Evolutionary conservation across 805 yeast species (phyloP), one percentile per base, ranked within the genome.

Genomic region (Wickerhamomyces bovis): DNA sequence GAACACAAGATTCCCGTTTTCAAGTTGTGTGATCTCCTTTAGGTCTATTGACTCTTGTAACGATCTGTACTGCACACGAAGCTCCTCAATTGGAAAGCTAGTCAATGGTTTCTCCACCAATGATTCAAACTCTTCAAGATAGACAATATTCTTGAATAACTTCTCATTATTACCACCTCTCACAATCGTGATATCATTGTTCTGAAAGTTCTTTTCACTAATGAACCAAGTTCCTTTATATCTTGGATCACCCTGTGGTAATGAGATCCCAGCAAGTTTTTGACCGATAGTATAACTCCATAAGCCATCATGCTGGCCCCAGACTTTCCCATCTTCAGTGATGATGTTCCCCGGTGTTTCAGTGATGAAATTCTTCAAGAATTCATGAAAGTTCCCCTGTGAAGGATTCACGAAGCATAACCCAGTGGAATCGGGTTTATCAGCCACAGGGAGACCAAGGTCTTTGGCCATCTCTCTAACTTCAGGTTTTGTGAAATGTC

Each of bases 271-370:
- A 16, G 43, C 39, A 28, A 83, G 75, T 51, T 82, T 78, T 66
- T 94, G 98, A 0, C 99, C 99, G 20, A 92, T 80, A 0, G 99
- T 94, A n/a, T 88, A 92, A 41, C 85, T 80, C 98, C 98, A 94
- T 10, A 94, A 62, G 0, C 99, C 99, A 23, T 75, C 68, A 63
- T 94, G 99, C 42, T 64, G 56, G 0, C 97, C 98, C 79, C 94
- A 89, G 0, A 79, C 71, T 44, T 66, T 69, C 5, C 95, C 95
- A 46, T 79, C 84, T 47, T 75, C 78, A 0, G 90, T 84, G n/a
- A 88, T 72, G 9, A 94, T 79, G 49, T 85, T 75, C 0, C 98
- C 99, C 1, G 89, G 89, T 7, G 72, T 71, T 1, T 85, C 82
- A 12, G 73, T 76, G 3, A 92, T 70, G 58, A 84, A 94, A 53